Evolutionary conservation across 768 basidiomycete species (phyloP), one percentile per base, ranked within the genome.

Genomic region (Piloderma croceum): DNA sequence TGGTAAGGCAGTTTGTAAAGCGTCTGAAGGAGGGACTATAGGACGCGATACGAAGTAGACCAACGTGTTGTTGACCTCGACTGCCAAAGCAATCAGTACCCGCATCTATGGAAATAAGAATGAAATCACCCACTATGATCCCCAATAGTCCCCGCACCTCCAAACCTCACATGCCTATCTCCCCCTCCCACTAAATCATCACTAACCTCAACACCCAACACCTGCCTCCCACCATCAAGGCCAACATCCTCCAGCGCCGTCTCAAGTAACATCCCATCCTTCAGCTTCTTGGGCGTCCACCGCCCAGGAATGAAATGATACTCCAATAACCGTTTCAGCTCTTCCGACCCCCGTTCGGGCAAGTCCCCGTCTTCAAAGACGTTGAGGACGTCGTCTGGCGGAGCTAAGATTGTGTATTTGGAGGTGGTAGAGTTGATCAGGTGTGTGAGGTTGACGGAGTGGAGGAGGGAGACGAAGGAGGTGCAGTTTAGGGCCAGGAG

Each of bases 281-380:
- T 66, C 24, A 98, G 69, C 47, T 90, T 83, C 39, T 74, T 70
- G 3, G 77, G 73, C 0, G 71, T 69, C 77, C 87, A 84, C 43
- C 73, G 74, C 7, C 90, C 90, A 1, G 90, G 86, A 32, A 98
- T 66, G 59, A 99, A 91, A 61, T 99, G 96, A 56, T 98, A 98
- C 51, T 81, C 71, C 29, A 98, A 63, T 38, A 84, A 54, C 44
- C 73, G 80, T 58, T 72, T 82, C 41, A 98, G 66, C 44, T 86
- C 87, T 12, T 72, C 69, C 15, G 70, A 79, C 4, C 86, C 88
- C 22, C 60, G 64, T 41, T 77, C 67, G 4, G 89, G 90, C 17
- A 87, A 58, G 22, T 76, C 70, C 11, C 61, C 65, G 17, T 51
- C 55, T 12, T 71, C 69, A 36, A 76, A 76, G 24, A 80, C 43